Percentiles rank a stretch among this genome's conserved stretches.
Conservation (phyloP, 2,329 filamentous ascomycete species). For the Aspergillus phoenicis region DNA sequence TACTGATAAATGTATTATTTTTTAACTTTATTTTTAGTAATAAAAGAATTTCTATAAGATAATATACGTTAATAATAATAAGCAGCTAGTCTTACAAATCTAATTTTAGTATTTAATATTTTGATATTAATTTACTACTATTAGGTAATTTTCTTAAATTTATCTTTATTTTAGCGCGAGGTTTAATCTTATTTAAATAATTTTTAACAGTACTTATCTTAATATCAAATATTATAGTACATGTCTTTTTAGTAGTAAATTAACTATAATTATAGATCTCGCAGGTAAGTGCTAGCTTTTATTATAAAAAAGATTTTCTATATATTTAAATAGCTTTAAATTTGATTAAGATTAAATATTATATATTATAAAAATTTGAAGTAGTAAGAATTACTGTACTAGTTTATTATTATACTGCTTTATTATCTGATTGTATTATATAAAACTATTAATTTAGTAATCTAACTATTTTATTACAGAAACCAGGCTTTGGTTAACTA, state of each 20-base stretch:
- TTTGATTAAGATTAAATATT: slow-evolving; percentile 1
- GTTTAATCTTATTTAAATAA: not conserved
- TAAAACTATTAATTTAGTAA: no score
- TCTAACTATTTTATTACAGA: no score
- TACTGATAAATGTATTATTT: no score
- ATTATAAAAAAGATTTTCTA: not conserved
- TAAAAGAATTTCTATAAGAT: not conserved
- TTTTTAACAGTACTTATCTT: not conserved
- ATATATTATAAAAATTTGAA: not conserved
- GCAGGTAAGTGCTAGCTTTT: no score
- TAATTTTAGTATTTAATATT: not conserved
- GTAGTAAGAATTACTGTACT: no score
- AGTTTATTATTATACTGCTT: not conserved
- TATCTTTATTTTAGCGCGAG: not conserved
- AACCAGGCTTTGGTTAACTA: no score
- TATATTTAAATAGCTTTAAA: slow-evolving; percentile 5
- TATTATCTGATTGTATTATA: not conserved
- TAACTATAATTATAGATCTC: not conserved
- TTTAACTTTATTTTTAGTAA: not conserved
- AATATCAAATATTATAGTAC: not conserved
- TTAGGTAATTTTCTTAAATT: not conserved
- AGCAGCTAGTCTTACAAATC: not conserved
- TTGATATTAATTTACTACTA: not conserved
- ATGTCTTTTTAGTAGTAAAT: not conserved
- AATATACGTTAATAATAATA: not conserved